Base-by-base conservation (phyloP, 208 protist genomes). In the Kentomonas sorsogonicus region DNA sequence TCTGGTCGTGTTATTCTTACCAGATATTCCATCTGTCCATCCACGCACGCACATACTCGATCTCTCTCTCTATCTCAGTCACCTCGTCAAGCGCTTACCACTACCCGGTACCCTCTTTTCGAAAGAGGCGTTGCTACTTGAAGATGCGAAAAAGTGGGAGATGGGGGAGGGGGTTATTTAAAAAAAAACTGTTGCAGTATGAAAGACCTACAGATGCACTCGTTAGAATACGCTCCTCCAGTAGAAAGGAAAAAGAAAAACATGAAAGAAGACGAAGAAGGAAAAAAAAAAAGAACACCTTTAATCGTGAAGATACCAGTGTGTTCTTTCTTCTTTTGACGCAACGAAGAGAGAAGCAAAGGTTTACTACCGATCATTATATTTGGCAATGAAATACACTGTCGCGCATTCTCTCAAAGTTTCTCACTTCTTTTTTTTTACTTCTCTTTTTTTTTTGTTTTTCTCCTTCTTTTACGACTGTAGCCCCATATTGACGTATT, bases 361-460 rank as follows among this genome's bases (percentile, higher is more conserved):
- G n/a, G n/a, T n/a, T n/a, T n/a, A n/a, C n/a, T n/a, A n/a, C n/a
- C n/a, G n/a, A n/a, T n/a, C n/a, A n/a, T n/a, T n/a, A n/a, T n/a
- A n/a, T n/a, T n/a, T n/a, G n/a, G n/a, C n/a, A n/a, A n/a, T n/a
- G n/a, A n/a, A n/a, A n/a, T n/a, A n/a, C n/a, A n/a, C n/a, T n/a
- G n/a, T n/a, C n/a, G n/a, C n/a, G n/a, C n/a, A n/a, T n/a, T n/a
- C n/a, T 44, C n/a, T 56, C 10, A 50, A 33, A 13, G 40, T 45
- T 66, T 58, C 41, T 63, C 15, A 27, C 41, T 63, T 45, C n/a
- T n/a, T 53, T 62, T 52, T 58, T 73, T 58, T 52, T 53, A 55
- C 31, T 53, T 47, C 51, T 50, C 6, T 30, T 43, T 22, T 23
- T 47, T 30, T 51, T 51, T 52, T 60, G 15, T 54, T 53, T 13